Evolutionary conservation across 1,284 basidiomycete species (phyloP), one percentile per base, ranked within the genome.

Genomic region (Fomitiporia mediterranea): DNA sequence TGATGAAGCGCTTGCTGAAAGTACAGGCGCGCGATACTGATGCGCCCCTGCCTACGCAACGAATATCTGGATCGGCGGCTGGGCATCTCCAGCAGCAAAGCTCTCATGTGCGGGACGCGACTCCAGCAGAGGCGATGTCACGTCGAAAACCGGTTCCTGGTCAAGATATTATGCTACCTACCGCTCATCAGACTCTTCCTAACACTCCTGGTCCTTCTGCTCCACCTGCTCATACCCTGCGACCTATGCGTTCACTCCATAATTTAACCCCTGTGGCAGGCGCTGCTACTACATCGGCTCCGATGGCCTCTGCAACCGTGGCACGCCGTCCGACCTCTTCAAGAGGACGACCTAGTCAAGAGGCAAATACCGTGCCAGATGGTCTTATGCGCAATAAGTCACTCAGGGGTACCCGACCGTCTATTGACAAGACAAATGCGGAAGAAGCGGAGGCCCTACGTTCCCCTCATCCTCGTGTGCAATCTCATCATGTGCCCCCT

Each of bases 171-270:
- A 37, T 35, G 7, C 47, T 47, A 17, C 17, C 7, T 4, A 21
- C 19, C 13, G 40, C 39, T 15, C 11, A 30, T 4, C 46, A 47
- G 9, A 23, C 30, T 15, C 28, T 38, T 30, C 40, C 28, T 2
- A 43, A 53, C n/a, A 35, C 8, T 21, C n/a, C 46, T 34, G 39
- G 38, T 40, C 25, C 30, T 27, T 35, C 52, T 15, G 25, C 32
- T 6, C 39, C 28, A 11, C 52, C 56, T 5, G 30, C 32, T 1
- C 56, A 52, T n/a, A 44, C 69, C 4, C 64, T 86, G 32, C 77
- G 76, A 15, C 69, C 77, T 9, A 73, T 71, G 74, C 75, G 80
- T 17, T 86, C 85, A 13, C 83, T 88, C 70, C 82, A 81, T 64
- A 76, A 74, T 42, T 64, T 37, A 23, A 11, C 38, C 1, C 30